phyloP scores from a whole-genome alignment of 495 filamentous ascomycete genomes.

The Mycothermus thermophilus region DNA sequence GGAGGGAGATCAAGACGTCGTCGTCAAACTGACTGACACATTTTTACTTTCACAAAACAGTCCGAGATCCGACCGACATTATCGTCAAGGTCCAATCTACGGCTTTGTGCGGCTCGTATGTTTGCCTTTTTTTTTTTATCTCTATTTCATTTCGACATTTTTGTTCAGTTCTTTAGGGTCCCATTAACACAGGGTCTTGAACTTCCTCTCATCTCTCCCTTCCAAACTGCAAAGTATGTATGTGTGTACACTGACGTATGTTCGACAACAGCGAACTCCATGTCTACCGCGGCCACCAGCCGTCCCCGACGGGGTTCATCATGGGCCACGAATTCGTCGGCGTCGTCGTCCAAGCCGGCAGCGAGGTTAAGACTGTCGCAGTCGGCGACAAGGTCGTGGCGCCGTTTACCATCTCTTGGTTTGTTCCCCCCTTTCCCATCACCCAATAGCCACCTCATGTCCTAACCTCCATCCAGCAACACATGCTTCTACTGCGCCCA shows the following conservation, averaged over 20 bases:
- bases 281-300: conserved; percentile 72
- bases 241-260: background rate
- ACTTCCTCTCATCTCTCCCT: background rate
- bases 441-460: background rate
- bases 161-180: too few species aligned
- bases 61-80: conserved; percentile 60
- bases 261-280: conserved; percentile 59
- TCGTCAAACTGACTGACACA: too few species aligned
- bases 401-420: conserved; percentile 84
- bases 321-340: conserved; percentile 79
- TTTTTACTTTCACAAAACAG: conserved; percentile 17
- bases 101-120: conserved; percentile 81
- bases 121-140: conserved; percentile 6
- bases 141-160: background rate
- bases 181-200: too few species aligned
- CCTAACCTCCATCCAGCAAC: conserved; percentile 33
- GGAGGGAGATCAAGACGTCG: too few species aligned
- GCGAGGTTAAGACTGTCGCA: conserved; percentile 50
- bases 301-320: conserved; percentile 32
- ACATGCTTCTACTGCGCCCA: conserved; percentile 85
- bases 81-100: conserved; percentile 77
- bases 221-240: background rate
- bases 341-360: conserved; percentile 52
- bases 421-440: conserved; percentile 16
- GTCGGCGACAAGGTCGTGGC: conserved; percentile 68